Evolutionary conservation across 495 filamentous ascomycete genomes (phyloP).

Genomic region (Penicillium subrubescens): DNA sequence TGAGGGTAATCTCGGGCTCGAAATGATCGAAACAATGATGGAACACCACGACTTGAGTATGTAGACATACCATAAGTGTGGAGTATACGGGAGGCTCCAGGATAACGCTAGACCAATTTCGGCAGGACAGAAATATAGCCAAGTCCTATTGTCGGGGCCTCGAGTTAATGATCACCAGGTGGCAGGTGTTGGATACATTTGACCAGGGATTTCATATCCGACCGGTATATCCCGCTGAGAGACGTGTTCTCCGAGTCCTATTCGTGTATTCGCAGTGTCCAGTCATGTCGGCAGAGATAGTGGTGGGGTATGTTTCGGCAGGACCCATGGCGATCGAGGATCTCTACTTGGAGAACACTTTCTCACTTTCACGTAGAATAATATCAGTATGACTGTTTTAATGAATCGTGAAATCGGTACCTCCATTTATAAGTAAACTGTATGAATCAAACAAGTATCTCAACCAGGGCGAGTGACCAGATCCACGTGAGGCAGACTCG

Average conservation of each 20-base stretch:
- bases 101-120: not conserved
- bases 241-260: not conserved
- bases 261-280: not conserved
- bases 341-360: not conserved
- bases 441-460: not conserved
- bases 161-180: not conserved
- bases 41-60: no score
- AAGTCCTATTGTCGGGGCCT: not conserved
- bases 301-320: not conserved
- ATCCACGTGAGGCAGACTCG: constrained; percentile 23
- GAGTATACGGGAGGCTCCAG: not conserved
- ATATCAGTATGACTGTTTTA: not conserved
- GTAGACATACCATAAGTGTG: not conserved
- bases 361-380: not conserved
- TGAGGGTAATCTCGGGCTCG: no score
- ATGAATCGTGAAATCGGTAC: not conserved
- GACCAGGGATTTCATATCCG: not conserved
- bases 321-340: not conserved
- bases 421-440: not conserved
- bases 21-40: no score
- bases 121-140: not conserved
- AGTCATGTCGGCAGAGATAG: not conserved
- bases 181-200: not conserved
- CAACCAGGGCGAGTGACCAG: constrained; percentile 9
- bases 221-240: not conserved